A percentile compares a stretch with the other conserved stretches of the same genome.
Evolutionary conservation across 805 yeast genomes (phyloP).

Genomic region (Candida ortonii): DNA sequence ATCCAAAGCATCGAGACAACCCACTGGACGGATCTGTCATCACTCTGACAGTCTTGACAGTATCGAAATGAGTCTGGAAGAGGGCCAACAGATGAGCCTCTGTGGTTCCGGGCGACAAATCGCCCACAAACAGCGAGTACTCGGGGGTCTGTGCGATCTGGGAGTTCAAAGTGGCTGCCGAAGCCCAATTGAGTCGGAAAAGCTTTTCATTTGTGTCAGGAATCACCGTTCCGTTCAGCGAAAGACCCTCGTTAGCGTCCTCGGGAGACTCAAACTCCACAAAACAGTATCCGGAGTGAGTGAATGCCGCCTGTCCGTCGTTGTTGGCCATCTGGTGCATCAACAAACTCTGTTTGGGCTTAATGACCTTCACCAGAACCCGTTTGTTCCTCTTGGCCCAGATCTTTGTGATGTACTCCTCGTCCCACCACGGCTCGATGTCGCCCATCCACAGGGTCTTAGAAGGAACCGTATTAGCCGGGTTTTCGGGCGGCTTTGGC

Average conservation of each 20-base stretch:
- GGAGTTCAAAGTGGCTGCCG: conserved; percentile 72
- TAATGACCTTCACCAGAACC: conserved; percentile 67
- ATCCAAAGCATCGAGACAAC: conserved; percentile 75
- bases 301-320: conserved; percentile 25
- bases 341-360: conserved; percentile 39
- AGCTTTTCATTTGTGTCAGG: conserved; percentile 59
- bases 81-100: conserved; percentile 74
- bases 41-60: conserved; percentile 76
- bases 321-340: conserved; percentile 31
- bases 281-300: conserved; percentile 67
- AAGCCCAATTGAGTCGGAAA: conserved; percentile 80
- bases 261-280: conserved; percentile 68
- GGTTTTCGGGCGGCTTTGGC: conserved; percentile 54
- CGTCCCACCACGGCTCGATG: conserved; percentile 76
- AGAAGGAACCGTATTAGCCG: conserved; percentile 52
- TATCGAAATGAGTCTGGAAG: conserved; percentile 62
- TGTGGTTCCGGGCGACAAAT: conserved; percentile 71
- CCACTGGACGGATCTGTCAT: conserved; percentile 85
- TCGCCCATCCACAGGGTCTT: conserved; percentile 89
- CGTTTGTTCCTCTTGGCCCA: conserved; percentile 56
- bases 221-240: conserved; percentile 61
- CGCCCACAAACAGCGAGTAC: conserved; percentile 79
- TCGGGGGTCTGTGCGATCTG: conserved; percentile 74
- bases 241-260: conserved; percentile 66
- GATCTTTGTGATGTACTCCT: conserved; percentile 52